Conservation (phyloP, 345 rosid genomes). For the Turritis glabra region DNA sequence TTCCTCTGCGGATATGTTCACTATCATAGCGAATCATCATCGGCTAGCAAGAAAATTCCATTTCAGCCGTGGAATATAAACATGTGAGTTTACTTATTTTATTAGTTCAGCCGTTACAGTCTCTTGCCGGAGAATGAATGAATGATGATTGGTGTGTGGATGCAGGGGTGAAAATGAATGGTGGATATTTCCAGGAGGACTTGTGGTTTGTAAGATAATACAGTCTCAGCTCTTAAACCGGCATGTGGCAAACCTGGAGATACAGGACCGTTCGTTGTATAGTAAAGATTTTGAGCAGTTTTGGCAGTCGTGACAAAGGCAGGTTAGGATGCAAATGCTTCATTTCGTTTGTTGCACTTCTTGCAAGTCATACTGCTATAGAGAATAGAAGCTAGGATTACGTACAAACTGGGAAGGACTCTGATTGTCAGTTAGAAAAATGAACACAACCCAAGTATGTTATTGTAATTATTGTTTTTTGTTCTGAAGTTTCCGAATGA, state of each 20-base stretch:
- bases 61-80: constrained; percentile 93
- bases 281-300: constrained; percentile 78
- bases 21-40: constrained; percentile 55
- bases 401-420: too few relatives aligned
- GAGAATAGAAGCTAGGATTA: too few relatives aligned
- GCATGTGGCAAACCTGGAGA: constrained; percentile 93
- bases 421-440: too few relatives aligned
- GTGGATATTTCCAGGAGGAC: constrained; percentile 95
- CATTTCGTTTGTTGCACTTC: background rate
- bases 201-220: constrained; percentile 79
- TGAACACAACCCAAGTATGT: too few relatives aligned
- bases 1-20: constrained; percentile 86
- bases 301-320: constrained; percentile 77
- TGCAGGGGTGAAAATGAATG: constrained; percentile 98
- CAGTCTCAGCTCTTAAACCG: constrained; percentile 90
- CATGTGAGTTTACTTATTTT: constrained; percentile 60
- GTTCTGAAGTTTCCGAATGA: too few relatives aligned
- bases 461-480: too few relatives aligned
- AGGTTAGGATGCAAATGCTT: background rate
- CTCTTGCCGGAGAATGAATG: background rate
- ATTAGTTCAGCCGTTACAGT: background rate
- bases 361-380: too few relatives aligned
- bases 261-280: constrained; percentile 95
- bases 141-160: constrained; percentile 3
- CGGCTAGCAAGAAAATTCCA: constrained; percentile 55